Evolutionary conservation across 2,329 filamentous ascomycete species (phyloP), one percentile per base, ranked within the genome.

Genomic region (Epichloe gansuensis): DNA sequence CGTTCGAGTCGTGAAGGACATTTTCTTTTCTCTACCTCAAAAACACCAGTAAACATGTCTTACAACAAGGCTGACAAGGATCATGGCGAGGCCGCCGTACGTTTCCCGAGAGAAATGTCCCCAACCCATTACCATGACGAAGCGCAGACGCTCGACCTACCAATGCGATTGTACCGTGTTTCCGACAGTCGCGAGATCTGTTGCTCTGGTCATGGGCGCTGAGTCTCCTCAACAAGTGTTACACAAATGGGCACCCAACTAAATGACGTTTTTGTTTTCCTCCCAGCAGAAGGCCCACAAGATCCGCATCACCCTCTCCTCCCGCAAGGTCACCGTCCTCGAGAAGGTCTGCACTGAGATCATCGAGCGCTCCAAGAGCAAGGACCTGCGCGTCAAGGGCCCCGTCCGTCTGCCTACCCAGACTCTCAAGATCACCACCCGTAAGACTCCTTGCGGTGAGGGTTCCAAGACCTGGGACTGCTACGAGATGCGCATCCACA

Each of bases 381-480:
- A 98, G 91, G 90, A 94, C 72, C 88, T 98, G 69, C 86, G 87
- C 72, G 89, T 95, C 79, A 97, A 97, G 86, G 91, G 93, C 69
- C 90, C 91, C 72, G 91, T 97, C 75, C 90, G 91, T 70, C 86
- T 96, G 68, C 90, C 93, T 67, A 96, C 91, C 80, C 95, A 96
- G 86, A 88, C 83, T 73, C 83, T 97, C 69, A 89, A 93, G 82
- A 83, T 95, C 81, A 89, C 88, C 72, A 95, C 93, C 81, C 87
- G 93, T 71, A 98, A 98, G 87, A 97, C 93, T 62, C 93, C 93
- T 73, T 93, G 88, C 78, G 93, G 93, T 87, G 93, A 98, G 84
- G 93, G 93, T 78, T 94, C 87, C 76, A 98, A 98, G 89, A 98
- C 93, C 71, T 98, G 93, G 93, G 93, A 97, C 74, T 85, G 81